Evolutionary conservation across 331 rosid genomes (phyloP), one percentile per base, ranked within the genome.

Genomic region (Rosa hybrid): DNA sequence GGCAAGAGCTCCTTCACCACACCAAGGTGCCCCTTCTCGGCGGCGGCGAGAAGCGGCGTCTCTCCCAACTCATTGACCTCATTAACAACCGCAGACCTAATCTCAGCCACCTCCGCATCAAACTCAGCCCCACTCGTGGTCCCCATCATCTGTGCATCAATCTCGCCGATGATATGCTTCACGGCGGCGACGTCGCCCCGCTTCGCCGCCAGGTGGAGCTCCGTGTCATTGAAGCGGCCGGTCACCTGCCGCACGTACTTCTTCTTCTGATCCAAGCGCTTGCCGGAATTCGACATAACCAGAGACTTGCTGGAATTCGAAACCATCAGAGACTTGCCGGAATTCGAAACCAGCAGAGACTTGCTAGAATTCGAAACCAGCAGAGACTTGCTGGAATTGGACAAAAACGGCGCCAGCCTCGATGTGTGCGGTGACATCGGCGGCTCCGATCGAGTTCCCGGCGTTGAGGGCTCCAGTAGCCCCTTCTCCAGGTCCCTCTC

Each of bases 41-140:
- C 93, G 0, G 98, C 98, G 18, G 88, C 81, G 72, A 92, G 91
- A 51, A 94, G 64, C 1, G 94, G 84, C 12, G 98, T 92, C 87
- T 92, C 97, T 12, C 98, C 98, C 83, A 92, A 76, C 71, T 94
- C 96, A 46, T 94, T 94, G 21, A 90, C 92, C 90, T 94, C 98
- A 44, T 89, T 91, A 54, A 92, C 90, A 48, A 94, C 85, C 4
- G 95, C 87, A 2, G 93, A 83, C 90, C 91, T 88, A 4, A 94
- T 84, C 8, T 86, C 82, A 3, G 87, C 88, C 8, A 94, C 85
- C 88, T 94, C 97, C 1, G 88, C 86, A 70, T 92, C 94, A 23
- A 94, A 91, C 72, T 92, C 97, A 0, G 95, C 86, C 7, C 88
- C 93, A 48, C 84, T 80, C 3, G 75, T 27, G 2, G 94, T 87